phyloP scores from a whole-genome alignment of 805 yeast genomes.

The Saturnispora serradocipensis region DNA sequence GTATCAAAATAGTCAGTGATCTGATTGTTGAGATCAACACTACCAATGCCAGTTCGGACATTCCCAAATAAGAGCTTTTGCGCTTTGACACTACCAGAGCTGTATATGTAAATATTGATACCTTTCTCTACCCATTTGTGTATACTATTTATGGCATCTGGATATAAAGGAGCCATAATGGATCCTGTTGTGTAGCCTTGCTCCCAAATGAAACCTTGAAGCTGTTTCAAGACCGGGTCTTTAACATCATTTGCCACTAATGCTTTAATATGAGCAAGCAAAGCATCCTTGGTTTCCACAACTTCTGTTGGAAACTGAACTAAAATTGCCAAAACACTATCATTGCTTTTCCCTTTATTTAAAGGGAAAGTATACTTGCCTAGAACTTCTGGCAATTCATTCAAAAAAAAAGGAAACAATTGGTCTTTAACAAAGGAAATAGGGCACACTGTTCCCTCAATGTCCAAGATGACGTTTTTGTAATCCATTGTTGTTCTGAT shows the following conservation, averaged over 20 bases:
- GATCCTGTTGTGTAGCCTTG: constrained; percentile 71
- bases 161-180: constrained; percentile 65
- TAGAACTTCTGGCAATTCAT: constrained; percentile 36
- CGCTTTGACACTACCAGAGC: constrained; percentile 84
- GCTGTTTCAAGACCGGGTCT: constrained; percentile 62
- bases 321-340: constrained; percentile 28
- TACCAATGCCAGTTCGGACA: constrained; percentile 33
- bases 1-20: constrained; percentile 77
- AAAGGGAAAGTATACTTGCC: constrained; percentile 28
- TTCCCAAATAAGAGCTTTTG: constrained; percentile 69
- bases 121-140: constrained; percentile 30
- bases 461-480: constrained; percentile 47
- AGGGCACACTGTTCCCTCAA: constrained; percentile 92
- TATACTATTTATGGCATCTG: constrained; percentile 59
- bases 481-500: neutral
- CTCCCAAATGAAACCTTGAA: constrained; percentile 82
- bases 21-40: constrained; percentile 33
- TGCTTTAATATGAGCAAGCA: constrained; percentile 41
- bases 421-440: constrained; percentile 77
- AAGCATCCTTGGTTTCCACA: constrained; percentile 20
- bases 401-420: constrained; percentile 66
- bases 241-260: constrained; percentile 64
- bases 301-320: constrained; percentile 37
- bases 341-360: constrained; percentile 1
- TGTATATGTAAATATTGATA: constrained; percentile 53